Evolutionary conservation across 2,329 filamentous ascomycete species (phyloP), one percentile per base, ranked within the genome.

Genomic region (Cordyceps cateniannulata): DNA sequence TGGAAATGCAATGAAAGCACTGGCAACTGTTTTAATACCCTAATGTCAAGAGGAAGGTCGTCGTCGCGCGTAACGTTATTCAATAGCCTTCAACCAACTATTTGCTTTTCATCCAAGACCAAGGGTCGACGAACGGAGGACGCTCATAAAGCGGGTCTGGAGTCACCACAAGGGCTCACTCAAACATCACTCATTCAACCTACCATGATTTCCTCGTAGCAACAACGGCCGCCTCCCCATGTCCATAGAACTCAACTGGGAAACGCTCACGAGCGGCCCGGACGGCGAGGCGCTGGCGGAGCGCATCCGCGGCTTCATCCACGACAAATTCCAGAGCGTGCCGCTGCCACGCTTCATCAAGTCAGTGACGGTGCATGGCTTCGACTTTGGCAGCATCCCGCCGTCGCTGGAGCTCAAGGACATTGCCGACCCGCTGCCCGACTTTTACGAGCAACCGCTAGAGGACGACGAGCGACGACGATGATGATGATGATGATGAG

Each of bases 161-260:
- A 47, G 20, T 10, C 48, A 57, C 27, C 20, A 7, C 27, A n/a
- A 38, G 8, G 14, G 3, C 29, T 6, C 20, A 16, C 18, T 35
- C 10, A 35, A 51, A 38, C 29, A 12, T 29, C 24, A 14, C 16
- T 56, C 61, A 42, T 54, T 32, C 47, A 40, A 56, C 32, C 22
- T 20, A 14, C 45, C 55, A 58, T 58, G 55, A 42, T 29, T 49
- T 24, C 16, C 27, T 14, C 18, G 25, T 10, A 24, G 1, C 22
- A 2, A 12, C 57, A 18, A 52, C 57, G n/a, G 4, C 38, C 25
- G 27, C 48, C 12, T 35, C 25, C n/a, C 63, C 66, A 99, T 99
- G 95, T 98, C 95, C 67, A 93, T 99, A 79, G 93, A 98, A 71
- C 88, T 99, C 73, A 92, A 96, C 76, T 99, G 95, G 95, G 88